A percentile compares a stretch with the other conserved stretches of the same genome.
phyloP scores from a whole-genome alignment of 2,329 filamentous ascomycete species.

The Trichophyton benhamiae region DNA sequence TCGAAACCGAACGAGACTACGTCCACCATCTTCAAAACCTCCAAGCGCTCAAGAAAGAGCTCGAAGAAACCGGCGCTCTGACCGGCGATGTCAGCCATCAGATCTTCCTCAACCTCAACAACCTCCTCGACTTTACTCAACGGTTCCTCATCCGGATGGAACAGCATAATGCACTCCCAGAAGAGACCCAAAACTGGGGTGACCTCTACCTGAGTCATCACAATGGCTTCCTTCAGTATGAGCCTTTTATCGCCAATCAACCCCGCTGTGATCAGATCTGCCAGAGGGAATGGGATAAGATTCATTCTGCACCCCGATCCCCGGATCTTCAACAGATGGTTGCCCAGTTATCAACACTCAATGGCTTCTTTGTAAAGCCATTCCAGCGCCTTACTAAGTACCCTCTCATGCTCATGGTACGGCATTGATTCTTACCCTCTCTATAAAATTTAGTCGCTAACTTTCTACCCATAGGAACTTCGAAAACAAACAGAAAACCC shows the following conservation, averaged over 20 bases:
- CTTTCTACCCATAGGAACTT: slow-evolving; percentile 49
- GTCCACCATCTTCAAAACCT: slow-evolving; percentile 93
- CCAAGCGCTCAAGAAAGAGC: slow-evolving; percentile 76
- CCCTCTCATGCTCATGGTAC: slow-evolving; percentile 72
- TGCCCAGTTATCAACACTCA: slow-evolving; percentile 72
- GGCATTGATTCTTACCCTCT: slow-evolving; percentile 10
- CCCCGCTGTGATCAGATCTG: slow-evolving; percentile 79
- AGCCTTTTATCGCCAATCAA: slow-evolving; percentile 95
- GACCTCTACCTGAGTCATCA: slow-evolving; percentile 75
- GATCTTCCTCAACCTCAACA: slow-evolving; percentile 93
- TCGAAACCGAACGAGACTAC: slow-evolving; percentile 93
- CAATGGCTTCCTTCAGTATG: slow-evolving; percentile 81
- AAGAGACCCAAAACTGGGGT: slow-evolving; percentile 80
- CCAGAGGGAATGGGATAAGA: slow-evolving; percentile 74
- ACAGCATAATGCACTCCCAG: slow-evolving; percentile 76
- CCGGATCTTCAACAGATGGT: slow-evolving; percentile 60
- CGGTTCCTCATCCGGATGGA: slow-evolving; percentile 92
- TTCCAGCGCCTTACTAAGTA: slow-evolving; percentile 95
- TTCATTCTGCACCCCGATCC: slow-evolving; percentile 56
- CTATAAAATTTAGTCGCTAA: neutral
- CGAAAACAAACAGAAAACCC: slow-evolving; percentile 70
- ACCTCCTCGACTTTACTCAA: slow-evolving; percentile 87
- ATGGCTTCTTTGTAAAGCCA: slow-evolving; percentile 87
- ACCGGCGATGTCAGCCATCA: slow-evolving; percentile 83
- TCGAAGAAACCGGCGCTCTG: slow-evolving; percentile 78